A percentile compares a stretch with the other conserved stretches of the same genome.
phyloP scores from a whole-genome alignment of 371 early-diverging fungal species.

The Thermomucor indicae-seudaticae region DNA sequence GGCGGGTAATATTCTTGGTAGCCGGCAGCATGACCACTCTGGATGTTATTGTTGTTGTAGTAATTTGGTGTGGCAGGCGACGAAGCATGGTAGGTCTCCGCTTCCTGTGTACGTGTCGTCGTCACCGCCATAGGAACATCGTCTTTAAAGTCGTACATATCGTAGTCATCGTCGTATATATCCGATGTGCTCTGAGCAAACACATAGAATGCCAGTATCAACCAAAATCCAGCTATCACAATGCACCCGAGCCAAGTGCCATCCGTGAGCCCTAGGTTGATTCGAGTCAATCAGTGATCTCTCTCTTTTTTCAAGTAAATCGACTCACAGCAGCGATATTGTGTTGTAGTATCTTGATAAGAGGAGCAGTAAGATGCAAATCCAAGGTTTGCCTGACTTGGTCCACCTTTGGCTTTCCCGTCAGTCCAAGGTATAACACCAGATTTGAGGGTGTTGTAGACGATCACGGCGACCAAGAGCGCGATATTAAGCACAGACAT shows the following conservation, averaged over 20 bases:
- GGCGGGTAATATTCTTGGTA: slow-evolving; percentile 14
- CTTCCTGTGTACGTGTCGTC: not conserved
- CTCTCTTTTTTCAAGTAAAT: not conserved
- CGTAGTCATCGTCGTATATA: slow-evolving; percentile 24
- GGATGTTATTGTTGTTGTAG: not conserved
- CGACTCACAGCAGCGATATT: slow-evolving; percentile 37
- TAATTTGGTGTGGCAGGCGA: slow-evolving; percentile 3
- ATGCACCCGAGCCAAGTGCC: slow-evolving; percentile 20
- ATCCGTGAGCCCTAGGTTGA: slow-evolving; percentile 19
- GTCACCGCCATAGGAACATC: slow-evolving; percentile 23
- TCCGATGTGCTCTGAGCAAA: slow-evolving; percentile 16
- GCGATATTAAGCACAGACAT: slow-evolving; percentile 21
- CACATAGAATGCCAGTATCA: slow-evolving; percentile 11
- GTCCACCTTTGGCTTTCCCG: not conserved
- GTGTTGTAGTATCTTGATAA: slow-evolving; percentile 7
- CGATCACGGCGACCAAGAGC: slow-evolving; percentile 23
- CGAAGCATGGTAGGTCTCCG: slow-evolving; percentile 5
- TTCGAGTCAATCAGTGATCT: no score
- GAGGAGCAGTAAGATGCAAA: slow-evolving; percentile 21
- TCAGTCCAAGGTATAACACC: slow-evolving; percentile 32
- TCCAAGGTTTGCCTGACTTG: slow-evolving; percentile 9
- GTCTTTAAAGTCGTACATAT: slow-evolving; percentile 18
- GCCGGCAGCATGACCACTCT: not conserved
- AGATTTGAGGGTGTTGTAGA: slow-evolving; percentile 25
- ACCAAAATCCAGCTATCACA: slow-evolving; percentile 15